Evolutionary conservation across 306 rosid genomes (phyloP), one percentile per base, ranked within the genome.

Genomic region (Prunus salicina): DNA sequence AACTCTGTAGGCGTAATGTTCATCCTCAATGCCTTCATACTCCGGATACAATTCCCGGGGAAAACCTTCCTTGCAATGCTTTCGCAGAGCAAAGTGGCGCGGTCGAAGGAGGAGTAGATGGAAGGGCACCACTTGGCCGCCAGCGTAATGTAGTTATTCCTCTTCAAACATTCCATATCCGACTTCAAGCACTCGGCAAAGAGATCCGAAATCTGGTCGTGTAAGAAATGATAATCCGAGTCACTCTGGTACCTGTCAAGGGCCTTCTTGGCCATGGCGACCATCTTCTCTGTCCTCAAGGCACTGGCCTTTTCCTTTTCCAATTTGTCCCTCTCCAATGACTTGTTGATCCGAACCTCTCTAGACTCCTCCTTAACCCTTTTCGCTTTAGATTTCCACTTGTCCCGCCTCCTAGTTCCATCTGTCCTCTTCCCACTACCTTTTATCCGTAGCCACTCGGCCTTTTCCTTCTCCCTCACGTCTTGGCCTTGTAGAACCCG

Each of bases 81-180:
- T 72, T 89, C 93, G 9, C 94, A 89, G 3, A 89, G 60, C 49
- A 89, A 58, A 0, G 86, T 82, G 10, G 88, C 79, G 0, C 78
- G 87, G 13, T 89, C 91, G n/a, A 78, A 89, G 0, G 90, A 84
- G 3, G 87, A 87, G 38, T 87, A 90, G 8, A 89, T 62, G 0
- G 94, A 87, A 41, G 91, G 94, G 38, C 94, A 89, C 91, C 94
- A 87, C 15, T 89, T 89, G 0, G 91, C 87, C n/a, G 90, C 90
- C 19, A 89, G 88, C 51, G 88, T 80, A 56, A 89, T 69, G 55
- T 72, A 76, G 7, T 27, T 45, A 1, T 24, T 2, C 5, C 58
- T 14, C 10, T 52, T 82, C 62, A 87, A 38, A 69, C 64, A 64
- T 70, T 87, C 78, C 0, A 84, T 18, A 82, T 89, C 94, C 2